These are phyloP conservation scores for Phytopythium helicoides DNA, from an alignment of 352 stramenopile genomes.

Conservation along the genomic window DNA sequence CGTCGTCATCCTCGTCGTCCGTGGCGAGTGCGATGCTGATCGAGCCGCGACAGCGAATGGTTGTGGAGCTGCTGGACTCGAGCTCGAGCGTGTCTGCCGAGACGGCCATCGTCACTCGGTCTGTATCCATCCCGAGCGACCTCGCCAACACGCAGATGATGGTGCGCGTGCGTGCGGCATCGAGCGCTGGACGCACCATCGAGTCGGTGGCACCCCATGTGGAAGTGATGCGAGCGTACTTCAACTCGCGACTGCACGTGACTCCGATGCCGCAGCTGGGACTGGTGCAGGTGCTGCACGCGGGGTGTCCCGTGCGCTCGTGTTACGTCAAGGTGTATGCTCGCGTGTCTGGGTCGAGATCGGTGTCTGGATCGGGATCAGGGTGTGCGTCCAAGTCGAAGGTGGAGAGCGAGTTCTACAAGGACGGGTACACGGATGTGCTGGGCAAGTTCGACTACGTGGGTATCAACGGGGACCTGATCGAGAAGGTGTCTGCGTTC, in stretches of 20 bases:
- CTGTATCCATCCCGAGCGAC: conserved; percentile 25
- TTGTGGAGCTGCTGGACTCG: too few relatives aligned
- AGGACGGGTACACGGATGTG: conserved; percentile 81
- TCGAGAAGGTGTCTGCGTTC: conserved; percentile 39
- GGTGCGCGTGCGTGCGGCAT: conserved; percentile 32
- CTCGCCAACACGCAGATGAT: conserved; percentile 43
- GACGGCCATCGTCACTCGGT: conserved; percentile 9
- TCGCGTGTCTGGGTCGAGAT: conserved; percentile 15
- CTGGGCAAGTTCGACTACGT: conserved; percentile 73
- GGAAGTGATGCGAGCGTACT: conserved; percentile 43
- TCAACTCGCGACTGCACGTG: conserved; percentile 45
- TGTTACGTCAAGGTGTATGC: conserved; percentile 76
- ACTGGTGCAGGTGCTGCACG: conserved; percentile 48
- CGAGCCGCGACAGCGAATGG: conserved; percentile 33
- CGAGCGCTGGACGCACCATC: conserved; percentile 23
- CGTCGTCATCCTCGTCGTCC: conserved; percentile 16
- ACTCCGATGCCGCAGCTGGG: conserved; percentile 45
- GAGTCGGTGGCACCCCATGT: conserved; percentile 19
- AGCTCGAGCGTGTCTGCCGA: too few relatives aligned
- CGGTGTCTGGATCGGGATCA: background rate
- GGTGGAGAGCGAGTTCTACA: conserved; percentile 53
- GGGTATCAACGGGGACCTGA: conserved; percentile 47
- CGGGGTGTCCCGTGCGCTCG: conserved; percentile 31
- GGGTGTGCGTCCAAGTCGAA: background rate
- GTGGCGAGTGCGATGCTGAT: conserved; percentile 46